phyloP scores from a whole-genome alignment of 352 stramenopile species.

The Thalassiosira allenii region DNA sequence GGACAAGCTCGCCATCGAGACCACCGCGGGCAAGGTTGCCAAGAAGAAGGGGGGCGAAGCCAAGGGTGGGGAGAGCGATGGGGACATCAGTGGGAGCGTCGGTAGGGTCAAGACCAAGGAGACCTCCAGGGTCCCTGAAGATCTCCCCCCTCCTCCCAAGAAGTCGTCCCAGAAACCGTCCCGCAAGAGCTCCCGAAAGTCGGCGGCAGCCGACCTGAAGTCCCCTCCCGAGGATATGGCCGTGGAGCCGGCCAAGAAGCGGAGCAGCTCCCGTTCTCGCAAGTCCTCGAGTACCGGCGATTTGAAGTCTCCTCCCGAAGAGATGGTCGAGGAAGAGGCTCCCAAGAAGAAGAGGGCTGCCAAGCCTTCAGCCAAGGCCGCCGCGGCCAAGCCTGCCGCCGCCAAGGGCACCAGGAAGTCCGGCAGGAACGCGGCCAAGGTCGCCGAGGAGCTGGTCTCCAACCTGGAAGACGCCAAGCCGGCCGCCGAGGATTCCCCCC shows the following conservation, averaged over 20 bases:
- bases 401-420: too few species aligned
- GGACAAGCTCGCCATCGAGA: too few species aligned
- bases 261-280: neutral
- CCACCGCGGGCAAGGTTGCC: neutral
- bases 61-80: neutral
- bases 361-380: too few species aligned
- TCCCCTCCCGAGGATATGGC: constrained; percentile 13
- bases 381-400: too few species aligned
- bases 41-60: neutral
- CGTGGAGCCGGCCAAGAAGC: neutral
- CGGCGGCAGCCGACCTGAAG: neutral
- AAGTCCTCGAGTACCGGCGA: neutral
- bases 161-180: neutral
- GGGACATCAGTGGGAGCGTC: too few species aligned
- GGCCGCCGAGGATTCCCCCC: neutral
- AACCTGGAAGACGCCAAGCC: neutral
- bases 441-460: too few species aligned
- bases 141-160: constrained; percentile 15
- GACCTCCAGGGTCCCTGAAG: constrained; percentile 4
- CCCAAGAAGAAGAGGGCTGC: neutral
- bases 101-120: constrained; percentile 23
- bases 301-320: constrained; percentile 10
- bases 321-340: neutral
- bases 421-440: too few species aligned
- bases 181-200: neutral